Evolutionary conservation across 2,329 filamentous ascomycete genomes (phyloP), one percentile per base, ranked within the genome.

Genomic region (Paecilomyces niveus): DNA sequence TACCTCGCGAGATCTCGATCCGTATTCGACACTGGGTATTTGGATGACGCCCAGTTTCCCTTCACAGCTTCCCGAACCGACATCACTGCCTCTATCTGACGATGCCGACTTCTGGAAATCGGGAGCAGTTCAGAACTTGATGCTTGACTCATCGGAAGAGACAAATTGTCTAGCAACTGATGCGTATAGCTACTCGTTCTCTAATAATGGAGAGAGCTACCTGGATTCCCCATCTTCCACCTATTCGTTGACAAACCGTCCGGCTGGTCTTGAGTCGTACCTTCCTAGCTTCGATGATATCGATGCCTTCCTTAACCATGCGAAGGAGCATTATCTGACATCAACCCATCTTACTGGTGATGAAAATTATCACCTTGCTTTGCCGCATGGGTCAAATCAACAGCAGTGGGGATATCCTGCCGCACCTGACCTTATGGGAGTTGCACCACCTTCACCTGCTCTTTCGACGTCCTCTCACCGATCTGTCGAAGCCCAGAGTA

Each of bases 381-480:
- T 57, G 31, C 10, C 60, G 54, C 18, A 21, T 56, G 55, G 58
- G 61, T 35, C 58, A 21, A 50, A 59, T 56, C 54, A 55, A 54
- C 45, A 45, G 54, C 56, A 53, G 13, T 52, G 57, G 21, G 57
- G 56, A 18, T 49, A 26, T 22, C 50, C 54, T 49, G 51, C 29
- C 32, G 29, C 54, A 10, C 24, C 52, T 55, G 49, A 33, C 45
- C 45, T 61, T 7, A 54, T 55, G 31, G 60, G 49, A 26, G 31
- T 57, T 21, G 55, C 63, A 15, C 57, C 63, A 26, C 59, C 59
- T 22, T 68, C 69, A 35, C 67, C 65, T 31, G 54, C 63, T 8
- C 60, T 65, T 50, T 65, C 69, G 8, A 61, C 55, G 9, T 64
- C 64, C n/a, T 66, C 68, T 31, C 61, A 62, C 24, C 67, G 63